A percentile compares a stretch with the other conserved stretches of the same genome.
phyloP scores from a whole-genome alignment of 1,284 basidiomycete species.

The Pisolithus thermaeus region DNA sequence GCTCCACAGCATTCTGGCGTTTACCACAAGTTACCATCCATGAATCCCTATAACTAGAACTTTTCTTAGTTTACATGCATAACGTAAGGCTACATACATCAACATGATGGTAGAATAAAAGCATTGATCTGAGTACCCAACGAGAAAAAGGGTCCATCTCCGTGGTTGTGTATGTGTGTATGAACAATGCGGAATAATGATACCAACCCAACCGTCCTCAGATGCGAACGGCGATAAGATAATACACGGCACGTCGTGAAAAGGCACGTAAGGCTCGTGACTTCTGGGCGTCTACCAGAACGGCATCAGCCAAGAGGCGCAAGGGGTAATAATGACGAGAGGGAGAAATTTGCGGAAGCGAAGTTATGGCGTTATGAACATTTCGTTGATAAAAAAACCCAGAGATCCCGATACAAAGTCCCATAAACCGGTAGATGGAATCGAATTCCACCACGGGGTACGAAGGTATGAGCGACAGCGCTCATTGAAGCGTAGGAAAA shows the following conservation, averaged over 20 bases:
- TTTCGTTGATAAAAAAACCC: too few species aligned
- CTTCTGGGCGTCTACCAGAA: constrained; percentile 14
- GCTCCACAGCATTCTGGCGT: background rate
- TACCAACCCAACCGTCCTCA: constrained; percentile 22
- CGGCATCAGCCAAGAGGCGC: constrained; percentile 3
- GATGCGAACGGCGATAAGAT: constrained; percentile 14
- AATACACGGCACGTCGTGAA: constrained; percentile 25
- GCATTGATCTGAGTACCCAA: constrained; percentile 9
- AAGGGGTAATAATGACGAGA: constrained; percentile 2
- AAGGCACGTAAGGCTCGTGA: constrained; percentile 21
- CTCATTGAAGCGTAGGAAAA: too few species aligned
- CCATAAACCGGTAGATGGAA: too few species aligned
- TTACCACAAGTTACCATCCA: background rate
- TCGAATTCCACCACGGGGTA: constrained; percentile 7
- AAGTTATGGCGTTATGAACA: background rate
- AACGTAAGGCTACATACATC: constrained; percentile 32
- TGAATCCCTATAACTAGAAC: constrained; percentile 10
- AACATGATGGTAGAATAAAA: constrained; percentile 19
- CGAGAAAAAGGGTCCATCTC: constrained; percentile 14
- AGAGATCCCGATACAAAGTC: too few species aligned
- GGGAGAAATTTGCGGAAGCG: background rate
- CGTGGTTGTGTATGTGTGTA: constrained; percentile 11
- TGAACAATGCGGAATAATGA: constrained; percentile 29
- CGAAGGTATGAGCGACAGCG: constrained; percentile 13
- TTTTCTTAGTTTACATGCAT: constrained; percentile 31